These are phyloP conservation scores for Fallopia convolvulus DNA, from an alignment of 148 eudicot genomes.

Conservation along the genomic window DNA sequence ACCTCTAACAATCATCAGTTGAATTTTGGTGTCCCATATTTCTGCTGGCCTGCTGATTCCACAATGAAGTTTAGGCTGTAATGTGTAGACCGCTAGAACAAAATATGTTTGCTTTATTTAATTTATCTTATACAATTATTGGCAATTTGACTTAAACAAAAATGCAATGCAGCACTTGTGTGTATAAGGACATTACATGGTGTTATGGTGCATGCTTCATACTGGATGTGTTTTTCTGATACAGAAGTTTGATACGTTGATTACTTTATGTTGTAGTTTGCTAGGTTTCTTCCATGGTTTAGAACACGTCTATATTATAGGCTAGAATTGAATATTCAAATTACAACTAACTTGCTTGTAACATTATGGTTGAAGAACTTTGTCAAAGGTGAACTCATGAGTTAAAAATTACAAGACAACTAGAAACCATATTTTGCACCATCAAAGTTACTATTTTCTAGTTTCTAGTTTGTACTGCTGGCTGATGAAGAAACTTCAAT, in stretches of 20 bases:
- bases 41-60: neutral
- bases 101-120: neutral
- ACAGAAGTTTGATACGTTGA: neutral
- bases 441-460: neutral
- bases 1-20: neutral
- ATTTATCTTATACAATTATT: neutral
- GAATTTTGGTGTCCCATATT: neutral
- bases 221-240: neutral
- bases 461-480: neutral
- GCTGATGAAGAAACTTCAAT: constrained; percentile 9
- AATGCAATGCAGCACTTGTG: neutral
- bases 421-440: neutral
- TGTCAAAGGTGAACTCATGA: neutral
- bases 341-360: neutral
- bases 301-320: neutral
- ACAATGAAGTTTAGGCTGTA: neutral
- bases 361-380: neutral
- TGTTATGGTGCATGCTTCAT: neutral
- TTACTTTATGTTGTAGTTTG: neutral
- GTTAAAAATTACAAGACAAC: neutral
- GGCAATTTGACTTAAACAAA: neutral
- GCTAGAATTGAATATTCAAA: neutral
- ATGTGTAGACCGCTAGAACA: neutral
- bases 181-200: neutral
- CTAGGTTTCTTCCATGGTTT: neutral